These are phyloP conservation scores for Magnaporthiopsis rhizophila DNA, from an alignment of 2,329 filamentous ascomycete species.

Conservation along the genomic window DNA sequence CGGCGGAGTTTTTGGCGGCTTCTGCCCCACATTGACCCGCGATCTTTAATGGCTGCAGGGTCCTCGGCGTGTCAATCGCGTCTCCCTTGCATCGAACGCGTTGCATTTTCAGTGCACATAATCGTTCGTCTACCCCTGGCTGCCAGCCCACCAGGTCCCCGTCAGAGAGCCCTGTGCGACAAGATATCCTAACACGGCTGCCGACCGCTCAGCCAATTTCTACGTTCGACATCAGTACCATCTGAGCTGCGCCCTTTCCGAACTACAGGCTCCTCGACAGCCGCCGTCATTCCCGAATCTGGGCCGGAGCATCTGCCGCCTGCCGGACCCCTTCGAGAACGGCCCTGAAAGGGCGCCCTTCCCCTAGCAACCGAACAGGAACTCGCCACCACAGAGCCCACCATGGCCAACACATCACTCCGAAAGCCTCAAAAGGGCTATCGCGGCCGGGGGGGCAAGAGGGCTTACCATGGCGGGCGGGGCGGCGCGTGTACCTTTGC, in stretches of 20 bases:
- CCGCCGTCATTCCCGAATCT: not conserved
- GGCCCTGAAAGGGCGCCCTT: not conserved
- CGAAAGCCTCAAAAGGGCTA: constrained; percentile 54
- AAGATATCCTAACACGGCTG: not conserved
- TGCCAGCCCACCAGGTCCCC: not conserved
- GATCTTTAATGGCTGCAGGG: not conserved
- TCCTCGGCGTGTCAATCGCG: not conserved
- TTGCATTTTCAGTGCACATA: not conserved
- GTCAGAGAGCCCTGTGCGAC: not conserved
- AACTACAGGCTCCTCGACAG: not conserved
- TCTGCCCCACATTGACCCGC: not conserved
- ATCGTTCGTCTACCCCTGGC: not conserved
- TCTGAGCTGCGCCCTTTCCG: not conserved
- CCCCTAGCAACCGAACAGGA: not conserved
- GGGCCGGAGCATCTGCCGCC: not conserved
- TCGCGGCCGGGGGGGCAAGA: constrained; percentile 56
- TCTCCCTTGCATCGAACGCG: not conserved
- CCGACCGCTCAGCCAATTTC: not conserved
- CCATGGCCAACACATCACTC: constrained; percentile 53
- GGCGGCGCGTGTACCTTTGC: constrained; percentile 68
- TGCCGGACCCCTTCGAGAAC: not conserved
- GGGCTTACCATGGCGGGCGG: constrained; percentile 64
- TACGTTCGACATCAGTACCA: not conserved
- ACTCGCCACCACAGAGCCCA: constrained; percentile 2
- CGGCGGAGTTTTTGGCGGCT: not conserved